Base-by-base conservation (phyloP, 2,329 filamentous ascomycete species). In the Xylariaceae sp. region DNA sequence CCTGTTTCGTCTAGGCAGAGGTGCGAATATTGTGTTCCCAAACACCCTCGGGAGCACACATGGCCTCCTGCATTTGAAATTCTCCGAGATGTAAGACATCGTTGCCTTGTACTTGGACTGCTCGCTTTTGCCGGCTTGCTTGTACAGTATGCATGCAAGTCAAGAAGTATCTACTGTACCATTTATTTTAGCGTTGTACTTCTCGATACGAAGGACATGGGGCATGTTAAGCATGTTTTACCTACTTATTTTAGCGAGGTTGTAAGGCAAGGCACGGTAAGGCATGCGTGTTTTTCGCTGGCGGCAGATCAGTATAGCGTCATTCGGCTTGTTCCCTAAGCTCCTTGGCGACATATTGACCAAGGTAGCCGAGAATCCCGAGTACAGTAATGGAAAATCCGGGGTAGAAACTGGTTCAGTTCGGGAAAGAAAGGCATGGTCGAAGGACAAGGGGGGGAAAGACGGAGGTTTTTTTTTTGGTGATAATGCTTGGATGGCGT, bases 231-330 rank as follows among this genome's bases (percentile, higher is more conserved):
- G 45, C 43, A 39, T 53, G 37, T 41, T n/a, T n/a, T n/a, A n/a
- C 39, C 50, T 57, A 57, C 53, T 48, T 60, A 55, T 57, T 61
- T 63, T 65, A 65, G 62, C 50, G 62, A 65, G 57, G 60, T 65
- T 61, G 56, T 60, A 65, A 64, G 62, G 51, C 57, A 45, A 56
- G 34, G 45, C 39, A 16, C n/a, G 24, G 17, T 51, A 11, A 37
- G n/a, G 31, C 6, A n/a, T n/a, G n/a, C n/a, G n/a, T n/a, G n/a
- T n/a, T n/a, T n/a, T n/a, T n/a, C n/a, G 28, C 36, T 40, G 37
- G 46, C 21, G 40, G 60, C 26, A 47, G 56, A 54, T 53, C 39
- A 23, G 48, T 45, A 51, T 60, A 56, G 60, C 53, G 60, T 43
- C 58, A 16, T 46, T 55, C 47, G 57, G 45, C 28, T 19, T 12